Percentiles rank a stretch among this genome's conserved stretches.
phyloP scores from a whole-genome alignment of 306 rosid species.

The Inga leiocalycina region DNA sequence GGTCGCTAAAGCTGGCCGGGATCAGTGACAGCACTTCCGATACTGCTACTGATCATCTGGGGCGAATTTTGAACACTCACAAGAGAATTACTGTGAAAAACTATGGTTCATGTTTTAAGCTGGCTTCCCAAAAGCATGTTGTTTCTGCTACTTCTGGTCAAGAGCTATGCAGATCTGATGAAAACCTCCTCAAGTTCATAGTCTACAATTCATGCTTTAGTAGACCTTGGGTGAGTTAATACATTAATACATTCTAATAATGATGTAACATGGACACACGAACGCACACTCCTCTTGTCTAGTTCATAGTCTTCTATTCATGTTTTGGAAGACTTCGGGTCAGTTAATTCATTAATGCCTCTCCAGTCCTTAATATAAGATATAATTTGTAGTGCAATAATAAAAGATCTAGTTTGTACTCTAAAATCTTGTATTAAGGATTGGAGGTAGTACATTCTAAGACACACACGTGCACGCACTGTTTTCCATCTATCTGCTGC shows the following conservation, averaged over 20 bases:
- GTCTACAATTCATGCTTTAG: conserved; percentile 66
- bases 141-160: conserved; percentile 55
- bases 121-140: conserved; percentile 60
- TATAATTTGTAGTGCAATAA: no score
- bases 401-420: no score
- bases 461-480: not conserved
- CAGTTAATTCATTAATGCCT: conserved; percentile 36
- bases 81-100: conserved; percentile 64
- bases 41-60: conserved; percentile 45
- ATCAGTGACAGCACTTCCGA: conserved; percentile 14
- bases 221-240: conserved; percentile 68
- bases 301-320: conserved; percentile 52
- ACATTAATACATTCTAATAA: conserved; percentile 23
- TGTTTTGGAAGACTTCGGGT: conserved; percentile 69
- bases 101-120: conserved; percentile 58
- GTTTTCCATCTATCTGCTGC: not conserved
- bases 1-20: conserved; percentile 32
- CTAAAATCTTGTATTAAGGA: no score
- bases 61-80: conserved; percentile 60
- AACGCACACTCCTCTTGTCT: not conserved
- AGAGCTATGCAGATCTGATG: conserved; percentile 62
- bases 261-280: not conserved
- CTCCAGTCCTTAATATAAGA: no score
- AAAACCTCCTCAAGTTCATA: conserved; percentile 60
- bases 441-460: not conserved